Percentiles rank a stretch among this genome's conserved stretches.
These are phyloP conservation scores for Catunica adiposa DNA, from an alignment of 2,329 filamentous ascomycete species.

Conservation along the genomic window DNA sequence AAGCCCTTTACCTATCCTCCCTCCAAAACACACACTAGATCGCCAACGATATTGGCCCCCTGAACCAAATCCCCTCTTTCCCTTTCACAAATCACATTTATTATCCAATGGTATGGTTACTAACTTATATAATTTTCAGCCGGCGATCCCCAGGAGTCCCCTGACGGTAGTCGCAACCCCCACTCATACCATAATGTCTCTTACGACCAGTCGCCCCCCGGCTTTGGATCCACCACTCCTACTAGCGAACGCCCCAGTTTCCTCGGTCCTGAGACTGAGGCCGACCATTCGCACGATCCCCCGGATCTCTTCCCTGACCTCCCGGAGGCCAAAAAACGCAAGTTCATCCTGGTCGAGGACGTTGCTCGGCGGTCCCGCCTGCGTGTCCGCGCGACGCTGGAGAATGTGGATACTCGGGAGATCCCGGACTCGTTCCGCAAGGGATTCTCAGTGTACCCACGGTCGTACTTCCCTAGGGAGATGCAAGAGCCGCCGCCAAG, in stretches of 20 bases:
- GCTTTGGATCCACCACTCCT: constrained; percentile 8
- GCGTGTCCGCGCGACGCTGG: constrained; percentile 81
- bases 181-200: neutral
- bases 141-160: constrained; percentile 10
- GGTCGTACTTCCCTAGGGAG: constrained; percentile 81
- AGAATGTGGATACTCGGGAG: constrained; percentile 83
- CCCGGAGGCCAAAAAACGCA: constrained; percentile 78
- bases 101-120: neutral
- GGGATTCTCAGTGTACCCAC: constrained; percentile 74
- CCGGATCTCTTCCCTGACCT: constrained; percentile 72
- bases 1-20: too few species aligned
- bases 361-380: constrained; percentile 64
- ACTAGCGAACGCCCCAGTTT: constrained; percentile 8
- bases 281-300: constrained; percentile 39
- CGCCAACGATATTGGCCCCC: too few species aligned
- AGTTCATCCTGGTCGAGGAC: constrained; percentile 93
- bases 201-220: constrained; percentile 6
- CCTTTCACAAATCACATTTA: neutral
- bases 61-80: neutral
- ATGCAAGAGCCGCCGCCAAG: constrained; percentile 76
- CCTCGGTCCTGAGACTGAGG: neutral
- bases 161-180: neutral
- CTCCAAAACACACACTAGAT: too few species aligned
- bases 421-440: constrained; percentile 92
- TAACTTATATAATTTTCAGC: constrained; percentile 1